These are phyloP conservation scores for Trichoderma orchidacearum DNA, from an alignment of 495 filamentous ascomycete genomes.

Conservation along the genomic window DNA sequence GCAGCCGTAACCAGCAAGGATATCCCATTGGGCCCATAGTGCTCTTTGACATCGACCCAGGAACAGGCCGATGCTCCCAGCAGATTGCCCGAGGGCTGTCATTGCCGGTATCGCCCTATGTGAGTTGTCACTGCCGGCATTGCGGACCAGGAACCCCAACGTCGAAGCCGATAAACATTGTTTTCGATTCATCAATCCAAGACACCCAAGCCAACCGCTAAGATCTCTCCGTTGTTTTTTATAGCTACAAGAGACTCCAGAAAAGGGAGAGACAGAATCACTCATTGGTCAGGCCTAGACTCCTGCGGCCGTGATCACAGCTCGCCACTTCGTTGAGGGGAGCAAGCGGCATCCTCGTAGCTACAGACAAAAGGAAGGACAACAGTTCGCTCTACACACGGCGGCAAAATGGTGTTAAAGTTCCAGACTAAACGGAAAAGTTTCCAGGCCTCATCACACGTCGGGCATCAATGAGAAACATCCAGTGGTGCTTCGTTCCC, in stretches of 20 bases:
- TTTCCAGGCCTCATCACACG: too few relatives aligned
- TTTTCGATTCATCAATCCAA: slow-evolving; percentile 1
- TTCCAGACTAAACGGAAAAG: too few relatives aligned
- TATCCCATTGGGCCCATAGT: neutral
- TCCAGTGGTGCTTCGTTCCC: too few relatives aligned
- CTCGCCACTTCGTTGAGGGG: too few relatives aligned
- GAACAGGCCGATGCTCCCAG: neutral
- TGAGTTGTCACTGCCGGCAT: neutral
- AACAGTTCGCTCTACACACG: too few relatives aligned
- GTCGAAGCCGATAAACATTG: neutral
- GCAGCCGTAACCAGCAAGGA: neutral
- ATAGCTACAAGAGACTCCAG: neutral
- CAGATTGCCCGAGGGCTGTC: neutral
- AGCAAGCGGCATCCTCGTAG: too few relatives aligned
- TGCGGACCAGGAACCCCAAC: neutral
- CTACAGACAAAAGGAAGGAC: too few relatives aligned
- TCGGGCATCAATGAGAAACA: too few relatives aligned
- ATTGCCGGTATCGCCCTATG: neutral
- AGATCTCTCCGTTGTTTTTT: neutral
- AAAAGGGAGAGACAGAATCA: neutral
- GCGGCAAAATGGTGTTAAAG: too few relatives aligned
- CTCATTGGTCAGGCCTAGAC: too few relatives aligned
- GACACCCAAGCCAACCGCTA: neutral
- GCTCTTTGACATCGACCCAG: neutral
- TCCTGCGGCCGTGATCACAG: too few relatives aligned